phyloP scores from a whole-genome alignment of 495 filamentous ascomycete species.

The Chaetomium tenue region DNA sequence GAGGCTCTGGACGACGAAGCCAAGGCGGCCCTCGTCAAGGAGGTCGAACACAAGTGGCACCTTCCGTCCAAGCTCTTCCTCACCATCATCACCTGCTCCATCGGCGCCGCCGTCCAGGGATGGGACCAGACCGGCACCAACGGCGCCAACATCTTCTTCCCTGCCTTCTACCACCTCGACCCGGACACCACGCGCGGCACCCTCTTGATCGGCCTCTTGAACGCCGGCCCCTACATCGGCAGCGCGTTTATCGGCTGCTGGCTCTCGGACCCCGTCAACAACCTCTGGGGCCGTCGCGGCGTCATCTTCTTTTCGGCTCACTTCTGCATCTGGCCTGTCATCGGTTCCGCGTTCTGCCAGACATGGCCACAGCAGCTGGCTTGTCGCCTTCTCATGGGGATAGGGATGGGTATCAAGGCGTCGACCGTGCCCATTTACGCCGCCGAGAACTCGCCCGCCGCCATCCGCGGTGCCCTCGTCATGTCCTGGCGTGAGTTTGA shows the following conservation, averaged over 20 bases:
- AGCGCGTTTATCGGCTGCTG: slow-evolving; percentile 58
- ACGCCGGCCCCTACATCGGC: slow-evolving; percentile 53
- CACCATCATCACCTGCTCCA: slow-evolving; percentile 66
- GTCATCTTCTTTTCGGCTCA: slow-evolving; percentile 66
- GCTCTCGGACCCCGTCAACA: slow-evolving; percentile 69
- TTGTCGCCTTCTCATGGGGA: slow-evolving; percentile 64
- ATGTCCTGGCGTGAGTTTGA: slow-evolving; percentile 66
- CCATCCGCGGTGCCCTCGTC: slow-evolving; percentile 73
- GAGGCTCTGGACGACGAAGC: slow-evolving; percentile 57
- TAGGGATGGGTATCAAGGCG: slow-evolving; percentile 67
- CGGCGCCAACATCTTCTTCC: slow-evolving; percentile 71
- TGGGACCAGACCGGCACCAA: slow-evolving; percentile 76
- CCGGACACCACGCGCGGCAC: slow-evolving; percentile 48
- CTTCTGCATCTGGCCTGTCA: slow-evolving; percentile 60
- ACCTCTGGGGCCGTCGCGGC: slow-evolving; percentile 62
- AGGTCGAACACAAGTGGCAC: slow-evolving; percentile 63
- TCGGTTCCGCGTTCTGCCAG: slow-evolving; percentile 65
- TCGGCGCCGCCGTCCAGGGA: slow-evolving; percentile 73
- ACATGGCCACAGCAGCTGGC: slow-evolving; percentile 62
- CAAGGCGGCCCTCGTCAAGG: slow-evolving; percentile 51
- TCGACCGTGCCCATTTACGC: slow-evolving; percentile 69
- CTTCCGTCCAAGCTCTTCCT: slow-evolving; percentile 60
- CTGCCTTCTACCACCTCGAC: slow-evolving; percentile 45
- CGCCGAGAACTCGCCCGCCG: slow-evolving; percentile 72
- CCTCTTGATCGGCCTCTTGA: slow-evolving; percentile 51